Conservation (phyloP, 139 green algal genomes). For the Coelastrella sp. region DNA sequence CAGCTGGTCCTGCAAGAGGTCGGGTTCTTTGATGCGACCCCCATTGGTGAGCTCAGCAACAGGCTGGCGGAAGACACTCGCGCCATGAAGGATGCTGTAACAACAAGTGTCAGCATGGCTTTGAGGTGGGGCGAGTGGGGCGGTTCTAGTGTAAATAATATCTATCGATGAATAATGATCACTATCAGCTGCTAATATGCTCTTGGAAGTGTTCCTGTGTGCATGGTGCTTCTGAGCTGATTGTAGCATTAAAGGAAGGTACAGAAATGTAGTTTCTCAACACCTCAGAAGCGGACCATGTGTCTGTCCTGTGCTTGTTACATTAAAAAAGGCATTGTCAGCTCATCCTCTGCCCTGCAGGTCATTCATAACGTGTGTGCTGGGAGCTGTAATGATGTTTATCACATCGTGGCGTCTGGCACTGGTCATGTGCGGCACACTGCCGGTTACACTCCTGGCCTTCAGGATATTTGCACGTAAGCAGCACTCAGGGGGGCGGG, state of each 20-base stretch:
- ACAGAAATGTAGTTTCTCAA: too few species aligned
- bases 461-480: conserved; percentile 48
- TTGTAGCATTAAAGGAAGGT: too few species aligned
- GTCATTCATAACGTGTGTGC: conserved; percentile 39
- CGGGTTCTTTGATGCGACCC: conserved; percentile 61
- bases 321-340: too few species aligned
- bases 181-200: too few species aligned
- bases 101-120: conserved; percentile 59
- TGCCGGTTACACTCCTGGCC: conserved; percentile 44
- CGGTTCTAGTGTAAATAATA: too few species aligned
- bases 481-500: too few species aligned
- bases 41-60: conserved; percentile 70
- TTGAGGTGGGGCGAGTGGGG: conserved; percentile 42
- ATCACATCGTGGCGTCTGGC: conserved; percentile 56
- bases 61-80: conserved; percentile 64
- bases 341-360: not conserved
- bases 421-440: conserved; percentile 41
- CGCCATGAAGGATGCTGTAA: conserved; percentile 61
- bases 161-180: too few species aligned
- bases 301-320: too few species aligned
- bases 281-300: too few species aligned
- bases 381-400: conserved; percentile 63
- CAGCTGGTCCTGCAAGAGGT: conserved; percentile 47
- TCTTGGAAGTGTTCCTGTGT: too few species aligned
- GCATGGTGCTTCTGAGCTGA: too few species aligned